Conservation (phyloP, 179 eudicot genomes). For the Silene vulgaris region DNA sequence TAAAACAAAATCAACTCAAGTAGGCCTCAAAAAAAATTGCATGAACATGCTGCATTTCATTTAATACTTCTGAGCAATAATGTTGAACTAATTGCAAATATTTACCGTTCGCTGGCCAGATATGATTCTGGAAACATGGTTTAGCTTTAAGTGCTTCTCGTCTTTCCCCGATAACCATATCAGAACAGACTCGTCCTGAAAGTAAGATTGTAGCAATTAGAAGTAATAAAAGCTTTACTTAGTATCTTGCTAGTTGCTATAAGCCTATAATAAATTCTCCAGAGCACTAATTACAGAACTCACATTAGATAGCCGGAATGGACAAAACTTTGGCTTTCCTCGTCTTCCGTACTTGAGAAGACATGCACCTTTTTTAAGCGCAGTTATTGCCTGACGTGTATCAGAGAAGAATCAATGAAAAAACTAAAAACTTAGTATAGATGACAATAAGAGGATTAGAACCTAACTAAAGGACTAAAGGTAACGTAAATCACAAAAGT, state of each 20-base stretch:
- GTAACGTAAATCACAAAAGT: neutral
- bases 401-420: slow-evolving; percentile 18
- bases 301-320: slow-evolving; percentile 88
- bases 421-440: neutral
- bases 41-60: neutral
- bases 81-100: slow-evolving; percentile 16
- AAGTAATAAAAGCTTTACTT: neutral
- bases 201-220: slow-evolving; percentile 22
- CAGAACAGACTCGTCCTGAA: slow-evolving; percentile 86
- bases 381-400: slow-evolving; percentile 79
- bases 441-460: slow-evolving; percentile 13
- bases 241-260: neutral
- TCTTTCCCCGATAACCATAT: slow-evolving; percentile 95
- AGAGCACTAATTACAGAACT: slow-evolving; percentile 23
- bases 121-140: slow-evolving; percentile 84
- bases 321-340: slow-evolving; percentile 95
- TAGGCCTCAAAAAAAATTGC: neutral
- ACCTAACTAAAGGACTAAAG: slow-evolving; percentile 19
- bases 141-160: slow-evolving; percentile 82
- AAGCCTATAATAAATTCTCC: neutral
- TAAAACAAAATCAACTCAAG: neutral
- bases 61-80: neutral
- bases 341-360: slow-evolving; percentile 95
- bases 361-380: slow-evolving; percentile 88
- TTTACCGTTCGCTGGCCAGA: slow-evolving; percentile 98